Base-by-base conservation (phyloP, 2,329 filamentous ascomycete species). In the Drechmeria coniospora region DNA sequence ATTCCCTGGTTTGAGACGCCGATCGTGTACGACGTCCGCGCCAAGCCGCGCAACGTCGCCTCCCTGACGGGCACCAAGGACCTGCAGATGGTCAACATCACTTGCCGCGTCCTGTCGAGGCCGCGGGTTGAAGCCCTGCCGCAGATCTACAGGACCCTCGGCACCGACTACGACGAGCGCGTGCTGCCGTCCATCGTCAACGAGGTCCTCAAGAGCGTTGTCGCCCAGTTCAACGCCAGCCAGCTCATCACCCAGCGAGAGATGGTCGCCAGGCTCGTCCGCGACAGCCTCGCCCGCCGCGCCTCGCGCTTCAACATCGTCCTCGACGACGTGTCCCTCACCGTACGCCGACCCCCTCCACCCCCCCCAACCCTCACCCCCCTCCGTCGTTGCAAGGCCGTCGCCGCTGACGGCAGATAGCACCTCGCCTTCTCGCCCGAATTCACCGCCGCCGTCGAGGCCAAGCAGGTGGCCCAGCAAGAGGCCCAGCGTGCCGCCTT, bases 11-110 rank as follows among this genome's bases (percentile, higher is more conserved):
- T 98, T 57, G 90, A 98, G 61, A 93, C 86, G 4, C 84, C 90
- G 28, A 74, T 98, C 54, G 77, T 86, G 45, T 98, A 95, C 65
- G 87, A 98, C 56, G 90, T 98, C 44, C 87, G 90, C 59, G 90
- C 90, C 34, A 94, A 87, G 66, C 90, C 90, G 46, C 77, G 90
- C 53, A 94, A 92, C 49, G 86, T 98, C 44, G 80, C 90, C 41
- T 95, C 90, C 40, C 72, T 98, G 41, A 98, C 90, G 34, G 90
- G 90, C 44, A 98, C 90, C 50, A 98, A 98, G 68, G 90, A 98
- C 59, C 63, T 98, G 58, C 90, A 98, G 65, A 98, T 98, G 90
- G 90, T 95, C 51, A 98, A 98, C 71, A 95, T 98, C 53, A 98
- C 87, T 50, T 98, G 90, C 60, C 87, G 90, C 81, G 90, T 98